Base-by-base conservation (phyloP, 495 filamentous ascomycete genomes). In the Penicillium manginii region DNA sequence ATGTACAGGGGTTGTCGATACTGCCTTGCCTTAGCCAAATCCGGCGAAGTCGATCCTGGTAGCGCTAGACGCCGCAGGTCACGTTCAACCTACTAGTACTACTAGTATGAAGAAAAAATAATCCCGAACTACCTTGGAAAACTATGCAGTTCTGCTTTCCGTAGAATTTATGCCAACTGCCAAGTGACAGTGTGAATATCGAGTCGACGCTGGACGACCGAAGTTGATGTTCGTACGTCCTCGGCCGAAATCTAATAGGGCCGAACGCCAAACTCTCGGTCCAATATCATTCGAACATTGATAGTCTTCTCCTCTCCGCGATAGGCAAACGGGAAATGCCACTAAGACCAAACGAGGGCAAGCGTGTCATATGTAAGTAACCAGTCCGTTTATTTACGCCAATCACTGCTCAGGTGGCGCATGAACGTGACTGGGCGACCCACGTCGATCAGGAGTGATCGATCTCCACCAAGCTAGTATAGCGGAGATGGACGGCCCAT, bases 401-500 rank as follows among this genome's bases (percentile, higher is more conserved):
- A 60, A 57, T 60, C 11, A 39, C 1, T 0, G 15, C 3, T 14
- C 2, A 49, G 21, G 37, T 52, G 39, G 37, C 23, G 49, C 48
- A n/a, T 22, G 52, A 54, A 2, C 18, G 8, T 26, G 22, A 29
- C 14, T 37, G 37, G 6, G 18, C 9, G 15, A 46, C n/a, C 5
- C 37, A 22, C 21, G 45, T 47, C 45, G 21, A 47, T 47, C 45
- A 47, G 45, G 45, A 22, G 45, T 29, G 45, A 47, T 47, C 48
- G 14, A n/a, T 33, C 54, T n/a, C 29, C 31, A 22, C 54, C 18
- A 26, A 56, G 33, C 55, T 42, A n/a, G n/a, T n/a, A 51, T n/a
- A 46, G 29, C 43, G 14, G 43, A 47, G 22, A 47, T 47, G 14
- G 43, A 47, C 43, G 43, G 43, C 2, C 18, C 40, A 47, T 26